Conservation (phyloP, 176 grass and related monocot genomes). For the Themeda triandra region DNA sequence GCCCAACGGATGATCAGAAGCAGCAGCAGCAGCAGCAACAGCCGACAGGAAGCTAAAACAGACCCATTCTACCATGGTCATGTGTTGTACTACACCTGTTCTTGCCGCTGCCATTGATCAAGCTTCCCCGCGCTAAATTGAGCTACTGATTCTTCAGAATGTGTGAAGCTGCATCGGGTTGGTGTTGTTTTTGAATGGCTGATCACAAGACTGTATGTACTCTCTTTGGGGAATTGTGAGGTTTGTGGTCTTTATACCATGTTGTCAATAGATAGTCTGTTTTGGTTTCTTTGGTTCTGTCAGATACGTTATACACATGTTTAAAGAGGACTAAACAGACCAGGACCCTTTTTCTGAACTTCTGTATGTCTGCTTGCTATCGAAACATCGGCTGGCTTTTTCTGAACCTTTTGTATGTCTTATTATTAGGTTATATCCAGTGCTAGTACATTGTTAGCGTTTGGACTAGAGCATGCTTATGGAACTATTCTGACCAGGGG, state of each 20-base stretch:
- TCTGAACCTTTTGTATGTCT: background rate
- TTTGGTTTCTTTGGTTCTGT: conserved; percentile 42
- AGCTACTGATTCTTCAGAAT: conserved; percentile 5
- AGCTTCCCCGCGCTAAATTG: background rate
- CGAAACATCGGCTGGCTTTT: background rate
- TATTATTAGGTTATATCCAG: background rate
- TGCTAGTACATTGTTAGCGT: too few species aligned
- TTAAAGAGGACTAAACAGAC: conserved; percentile 21
- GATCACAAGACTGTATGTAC: background rate
- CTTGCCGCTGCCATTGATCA: conserved; percentile 12
- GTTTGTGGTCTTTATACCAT: conserved; percentile 22
- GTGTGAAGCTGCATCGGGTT: conserved; percentile 13
- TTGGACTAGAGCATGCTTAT: background rate
- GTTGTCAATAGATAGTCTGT: conserved; percentile 20
- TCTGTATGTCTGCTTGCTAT: conserved; percentile 1
- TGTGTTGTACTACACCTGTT: background rate
- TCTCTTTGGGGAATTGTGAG: conserved; percentile 4
- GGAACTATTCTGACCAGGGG: background rate
- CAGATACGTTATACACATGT: conserved; percentile 33
- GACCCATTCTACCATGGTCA: background rate
- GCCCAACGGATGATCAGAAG: conserved; percentile 20
- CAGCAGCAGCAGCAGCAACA: conserved; percentile 7
- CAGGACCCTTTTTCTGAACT: background rate
- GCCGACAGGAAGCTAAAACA: conserved; percentile 26
- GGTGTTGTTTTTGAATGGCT: conserved; percentile 32